phyloP scores from a whole-genome alignment of 768 basidiomycete species.

The Phaffia tasmanica region DNA sequence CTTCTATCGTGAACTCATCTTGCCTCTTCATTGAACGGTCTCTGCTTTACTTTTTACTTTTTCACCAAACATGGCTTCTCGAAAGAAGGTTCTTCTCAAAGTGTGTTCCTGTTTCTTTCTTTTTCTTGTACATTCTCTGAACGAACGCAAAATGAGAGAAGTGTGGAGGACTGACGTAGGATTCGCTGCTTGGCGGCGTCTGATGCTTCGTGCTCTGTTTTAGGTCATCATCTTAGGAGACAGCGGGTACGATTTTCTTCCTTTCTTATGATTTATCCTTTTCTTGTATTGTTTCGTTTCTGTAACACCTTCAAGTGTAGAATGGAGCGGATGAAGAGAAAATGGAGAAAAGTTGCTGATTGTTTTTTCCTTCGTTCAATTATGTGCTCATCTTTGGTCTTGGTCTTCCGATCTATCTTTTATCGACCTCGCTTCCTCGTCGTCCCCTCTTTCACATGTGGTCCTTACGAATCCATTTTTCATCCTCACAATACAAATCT shows the following conservation, averaged over 20 bases:
- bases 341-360: no score
- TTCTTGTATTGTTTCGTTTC: background rate
- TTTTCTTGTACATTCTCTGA: background rate
- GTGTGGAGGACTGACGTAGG: slow-evolving; percentile 27
- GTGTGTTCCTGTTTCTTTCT: slow-evolving; percentile 29
- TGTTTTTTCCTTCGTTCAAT: no score
- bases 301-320: background rate
- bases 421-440: slow-evolving; percentile 16
- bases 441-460: slow-evolving; percentile 3
- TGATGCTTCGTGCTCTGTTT: slow-evolving; percentile 44
- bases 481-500: slow-evolving; percentile 1
- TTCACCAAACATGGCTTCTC: slow-evolving; percentile 18
- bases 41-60: no score
- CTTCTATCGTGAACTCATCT: no score
- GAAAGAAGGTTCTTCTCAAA: slow-evolving; percentile 44
- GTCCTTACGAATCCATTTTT: slow-evolving; percentile 1
- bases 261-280: background rate
- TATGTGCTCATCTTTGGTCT: no score
- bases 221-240: slow-evolving; percentile 99
- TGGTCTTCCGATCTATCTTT: no score
- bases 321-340: no score
- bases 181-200: slow-evolving; percentile 83
- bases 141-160: slow-evolving; percentile 26
- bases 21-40: no score
- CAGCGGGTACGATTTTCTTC: slow-evolving; percentile 33